Conservation (phyloP, 257 asterid species). For the Datura wrightii region DNA sequence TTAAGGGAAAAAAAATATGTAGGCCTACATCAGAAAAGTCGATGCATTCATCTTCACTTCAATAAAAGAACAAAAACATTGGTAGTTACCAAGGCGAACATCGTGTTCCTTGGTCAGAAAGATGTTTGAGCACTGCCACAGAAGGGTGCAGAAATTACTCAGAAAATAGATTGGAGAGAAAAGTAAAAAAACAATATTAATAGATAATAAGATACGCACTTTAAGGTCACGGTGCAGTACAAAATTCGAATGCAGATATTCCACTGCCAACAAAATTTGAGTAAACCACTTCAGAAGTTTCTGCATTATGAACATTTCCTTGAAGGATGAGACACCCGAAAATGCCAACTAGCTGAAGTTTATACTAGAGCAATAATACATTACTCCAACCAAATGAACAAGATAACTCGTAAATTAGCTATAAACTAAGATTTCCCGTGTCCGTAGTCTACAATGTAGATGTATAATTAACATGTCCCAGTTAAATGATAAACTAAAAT, state of each 20-base stretch:
- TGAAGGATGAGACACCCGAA: constrained; percentile 28
- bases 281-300: constrained; percentile 93
- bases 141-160: constrained; percentile 37
- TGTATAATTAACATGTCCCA: neutral
- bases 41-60: constrained; percentile 16
- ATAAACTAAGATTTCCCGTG: neutral
- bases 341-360: neutral
- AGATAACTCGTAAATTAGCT: neutral
- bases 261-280: constrained; percentile 91
- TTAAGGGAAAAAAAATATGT: constrained; percentile 29
- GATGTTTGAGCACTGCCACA: constrained; percentile 92
- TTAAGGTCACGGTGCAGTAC: constrained; percentile 97
- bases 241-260: constrained; percentile 90
- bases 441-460: neutral
- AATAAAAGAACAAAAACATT: constrained; percentile 26
- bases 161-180: constrained; percentile 27
- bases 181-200: constrained; percentile 22
- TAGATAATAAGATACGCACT: constrained; percentile 46
- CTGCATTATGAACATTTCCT: constrained; percentile 51
- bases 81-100: constrained; percentile 82
- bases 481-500: neutral
- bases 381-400: neutral
- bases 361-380: neutral
- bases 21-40: constrained; percentile 8
- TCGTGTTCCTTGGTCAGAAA: constrained; percentile 95